Evolutionary conservation across 1,139 yeast genomes (phyloP), one percentile per base, ranked within the genome.

Genomic region (Petasospora rhodanensis): DNA sequence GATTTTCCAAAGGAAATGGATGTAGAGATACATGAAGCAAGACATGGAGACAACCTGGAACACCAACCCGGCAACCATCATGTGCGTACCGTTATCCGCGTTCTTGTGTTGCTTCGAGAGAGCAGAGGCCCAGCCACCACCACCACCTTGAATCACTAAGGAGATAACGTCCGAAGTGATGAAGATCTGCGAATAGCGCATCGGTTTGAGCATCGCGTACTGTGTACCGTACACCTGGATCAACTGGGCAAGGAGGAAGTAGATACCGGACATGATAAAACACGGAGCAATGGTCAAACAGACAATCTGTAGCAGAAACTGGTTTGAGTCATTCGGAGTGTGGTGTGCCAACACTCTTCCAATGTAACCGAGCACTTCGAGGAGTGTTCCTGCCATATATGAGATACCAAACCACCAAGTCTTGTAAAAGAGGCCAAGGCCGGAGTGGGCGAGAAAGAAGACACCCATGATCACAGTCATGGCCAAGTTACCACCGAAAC

Each of bases 261-360:
- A 87, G 7, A 87, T 67, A 5, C 95, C 96, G 4, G 83, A 96
- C 87, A 85, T 84, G 34, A 84, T 68, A 55, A 89, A 86, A 6
- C 91, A 91, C 0, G 96, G 96, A 0, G 87, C 91, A 33, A 87
- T 18, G 19, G 19, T 18, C 41, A 86, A 63, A 38, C 81, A 64
- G 32, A 79, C 72, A 43, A 78, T 73, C 56, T 87, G 95, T 42
- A 78, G 58, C 35, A 84, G 57, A 54, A 67, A 86, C 31, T 63
- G 64, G 38, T 69, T 56, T 33, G 61, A 43, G 30, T 61, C 53
- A 12, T 40, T 18, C 19, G 9, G 28, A 1, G 37, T 31, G 41
- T 71, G 58, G 40, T 63, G 61, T 32, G 64, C 56, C 5, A 73
- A 54, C 10, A 75, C 58, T 40, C 96, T 62, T 6, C 84, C 87